Conservation (phyloP, 139 green algal genomes). For the Picochlorum sp. region DNA sequence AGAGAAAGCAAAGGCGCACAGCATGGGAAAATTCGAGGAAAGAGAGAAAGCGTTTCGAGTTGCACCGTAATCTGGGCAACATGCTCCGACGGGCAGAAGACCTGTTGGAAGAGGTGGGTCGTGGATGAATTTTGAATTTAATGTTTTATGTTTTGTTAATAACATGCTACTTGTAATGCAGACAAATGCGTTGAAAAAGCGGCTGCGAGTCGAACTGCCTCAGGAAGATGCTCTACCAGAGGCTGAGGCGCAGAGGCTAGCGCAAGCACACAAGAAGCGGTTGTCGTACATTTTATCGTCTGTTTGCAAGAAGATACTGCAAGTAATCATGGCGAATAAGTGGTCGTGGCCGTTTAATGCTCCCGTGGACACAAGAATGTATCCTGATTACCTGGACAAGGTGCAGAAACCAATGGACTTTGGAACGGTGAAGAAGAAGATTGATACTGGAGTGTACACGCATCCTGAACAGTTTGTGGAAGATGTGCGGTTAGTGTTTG, state of each 20-base stretch:
- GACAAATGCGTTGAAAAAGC: background rate
- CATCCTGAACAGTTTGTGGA: conserved; percentile 39
- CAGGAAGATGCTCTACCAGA: no score
- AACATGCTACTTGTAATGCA: no score
- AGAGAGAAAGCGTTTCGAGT: conserved; percentile 13
- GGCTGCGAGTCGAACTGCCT: background rate
- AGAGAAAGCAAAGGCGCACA: conserved; percentile 8
- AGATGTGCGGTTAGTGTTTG: conserved; percentile 56
- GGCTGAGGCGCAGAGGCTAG: conserved; percentile 6
- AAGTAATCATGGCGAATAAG: conserved; percentile 25
- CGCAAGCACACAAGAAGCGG: background rate
- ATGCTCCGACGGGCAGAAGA: conserved; percentile 6
- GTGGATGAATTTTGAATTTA: no score
- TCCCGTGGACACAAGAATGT: conserved; percentile 65
- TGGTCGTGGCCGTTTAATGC: conserved; percentile 74
- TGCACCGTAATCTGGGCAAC: conserved; percentile 21
- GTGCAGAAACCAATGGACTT: conserved; percentile 68
- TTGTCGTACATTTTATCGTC: conserved; percentile 18
- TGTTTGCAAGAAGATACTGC: conserved; percentile 21
- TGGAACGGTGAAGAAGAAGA: conserved; percentile 44
- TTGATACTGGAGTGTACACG: conserved; percentile 28
- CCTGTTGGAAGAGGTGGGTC: background rate
- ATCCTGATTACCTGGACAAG: conserved; percentile 56
- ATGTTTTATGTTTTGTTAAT: no score
- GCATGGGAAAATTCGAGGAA: conserved; percentile 8